These are phyloP conservation scores for Phytopythium cucurbitacearum DNA, from an alignment of 352 stramenopile genomes.

Conservation along the genomic window DNA sequence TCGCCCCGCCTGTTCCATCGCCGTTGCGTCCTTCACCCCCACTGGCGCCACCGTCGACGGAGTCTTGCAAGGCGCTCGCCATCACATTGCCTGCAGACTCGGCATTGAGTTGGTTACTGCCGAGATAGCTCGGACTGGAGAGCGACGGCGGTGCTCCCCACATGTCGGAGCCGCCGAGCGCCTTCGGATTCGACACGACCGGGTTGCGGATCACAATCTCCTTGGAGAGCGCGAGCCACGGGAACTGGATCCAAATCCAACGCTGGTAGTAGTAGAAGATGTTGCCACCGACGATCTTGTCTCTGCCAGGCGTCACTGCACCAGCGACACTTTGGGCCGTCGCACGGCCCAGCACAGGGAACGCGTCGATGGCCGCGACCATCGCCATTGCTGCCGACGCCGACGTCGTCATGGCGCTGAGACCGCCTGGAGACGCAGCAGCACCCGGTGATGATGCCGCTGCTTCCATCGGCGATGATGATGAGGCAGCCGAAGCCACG, in stretches of 20 bases:
- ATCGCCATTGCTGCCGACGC: constrained; percentile 23
- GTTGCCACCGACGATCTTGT: constrained; percentile 47
- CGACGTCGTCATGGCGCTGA: constrained; percentile 7
- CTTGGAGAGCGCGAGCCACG: constrained; percentile 85
- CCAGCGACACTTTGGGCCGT: background rate
- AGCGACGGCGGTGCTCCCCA: background rate
- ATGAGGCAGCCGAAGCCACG: background rate
- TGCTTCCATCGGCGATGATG: background rate
- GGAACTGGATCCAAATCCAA: constrained; percentile 93
- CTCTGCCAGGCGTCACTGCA: constrained; percentile 12
- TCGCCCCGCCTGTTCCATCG: background rate
- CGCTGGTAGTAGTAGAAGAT: constrained; percentile 89
- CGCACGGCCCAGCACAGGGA: constrained; percentile 5
- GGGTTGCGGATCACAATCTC: constrained; percentile 59
- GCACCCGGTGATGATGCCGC: background rate
- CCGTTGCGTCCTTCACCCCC: background rate
- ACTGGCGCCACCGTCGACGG: background rate
- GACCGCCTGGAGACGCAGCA: background rate
- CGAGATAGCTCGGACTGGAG: too few relatives aligned
- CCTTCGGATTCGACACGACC: constrained; percentile 28
- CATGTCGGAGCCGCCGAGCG: background rate
- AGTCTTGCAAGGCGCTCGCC: constrained; percentile 1
- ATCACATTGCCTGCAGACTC: background rate
- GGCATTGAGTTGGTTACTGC: too few relatives aligned
- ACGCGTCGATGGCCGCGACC: constrained; percentile 21